Conservation (phyloP, 768 basidiomycete species). For the Pulveroboletus sp. region DNA sequence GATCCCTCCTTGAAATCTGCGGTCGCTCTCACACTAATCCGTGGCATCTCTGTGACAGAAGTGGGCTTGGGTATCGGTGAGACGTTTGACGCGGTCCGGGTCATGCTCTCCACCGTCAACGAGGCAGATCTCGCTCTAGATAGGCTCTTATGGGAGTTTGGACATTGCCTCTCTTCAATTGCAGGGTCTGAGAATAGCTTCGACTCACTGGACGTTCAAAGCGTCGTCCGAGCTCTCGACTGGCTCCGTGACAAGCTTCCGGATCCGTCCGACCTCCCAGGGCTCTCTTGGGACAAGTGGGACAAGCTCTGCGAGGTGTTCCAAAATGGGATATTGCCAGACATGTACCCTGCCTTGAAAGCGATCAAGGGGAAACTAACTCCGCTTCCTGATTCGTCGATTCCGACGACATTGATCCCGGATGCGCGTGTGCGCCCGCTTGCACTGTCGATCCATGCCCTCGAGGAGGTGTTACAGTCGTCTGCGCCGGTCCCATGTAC, state of each 20-base stretch:
- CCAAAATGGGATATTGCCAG: conserved; percentile 24
- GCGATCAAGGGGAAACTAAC: conserved; percentile 31
- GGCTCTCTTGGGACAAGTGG: conserved; percentile 45
- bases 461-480: conserved; percentile 46
- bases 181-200: conserved; percentile 22
- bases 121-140: conserved; percentile 23
- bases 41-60: conserved; percentile 24
- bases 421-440: conserved; percentile 28
- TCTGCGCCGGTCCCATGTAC: conserved; percentile 44
- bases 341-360: conserved; percentile 30
- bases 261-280: conserved; percentile 43
- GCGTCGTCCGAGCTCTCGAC: conserved; percentile 44
- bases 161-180: conserved; percentile 32
- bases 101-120: conserved; percentile 23
- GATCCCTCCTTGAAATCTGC: conserved; percentile 32
- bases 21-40: conserved; percentile 30
- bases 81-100: conserved; percentile 23
- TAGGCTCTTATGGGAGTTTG: conserved; percentile 33
- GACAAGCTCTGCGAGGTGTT: conserved; percentile 41
- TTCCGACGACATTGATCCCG: conserved; percentile 31
- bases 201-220: conserved; percentile 32
- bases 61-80: conserved; percentile 16
- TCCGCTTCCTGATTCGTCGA: conserved; percentile 21
- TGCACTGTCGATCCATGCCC: conserved; percentile 40
- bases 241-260: conserved; percentile 50